Evolutionary conservation across 257 asterid species (phyloP).

Genomic region (Hygrophila difformis): DNA sequence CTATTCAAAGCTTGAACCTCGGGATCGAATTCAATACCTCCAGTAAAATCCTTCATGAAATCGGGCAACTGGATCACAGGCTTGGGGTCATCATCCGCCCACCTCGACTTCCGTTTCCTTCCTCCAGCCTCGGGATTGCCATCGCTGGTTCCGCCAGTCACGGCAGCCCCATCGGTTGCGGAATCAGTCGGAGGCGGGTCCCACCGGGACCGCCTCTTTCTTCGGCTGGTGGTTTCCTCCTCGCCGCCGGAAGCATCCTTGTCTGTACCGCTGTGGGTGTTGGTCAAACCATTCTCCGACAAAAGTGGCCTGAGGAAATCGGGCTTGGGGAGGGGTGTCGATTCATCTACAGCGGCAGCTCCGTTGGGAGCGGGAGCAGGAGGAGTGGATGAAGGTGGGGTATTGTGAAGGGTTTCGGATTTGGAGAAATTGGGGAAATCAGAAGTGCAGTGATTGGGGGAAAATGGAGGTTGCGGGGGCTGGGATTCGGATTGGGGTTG

Average conservation of each 20-base stretch:
- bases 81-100: slow-evolving; percentile 91
- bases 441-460: slow-evolving; percentile 1
- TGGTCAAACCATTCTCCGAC: slow-evolving; percentile 58
- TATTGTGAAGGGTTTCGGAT: slow-evolving; percentile 45
- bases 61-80: slow-evolving; percentile 75
- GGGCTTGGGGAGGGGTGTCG: slow-evolving; percentile 16
- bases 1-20: slow-evolving; percentile 79
- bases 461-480: background rate
- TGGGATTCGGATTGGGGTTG: slow-evolving; percentile 21
- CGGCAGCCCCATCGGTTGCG: slow-evolving; percentile 29
- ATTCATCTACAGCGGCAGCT: slow-evolving; percentile 18
- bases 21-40: slow-evolving; percentile 89
- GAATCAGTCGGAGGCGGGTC: slow-evolving; percentile 72
- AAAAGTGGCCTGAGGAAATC: slow-evolving; percentile 42
- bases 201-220: slow-evolving; percentile 75
- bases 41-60: slow-evolving; percentile 72
- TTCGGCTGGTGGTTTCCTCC: slow-evolving; percentile 74
- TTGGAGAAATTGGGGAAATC: slow-evolving; percentile 17
- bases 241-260: slow-evolving; percentile 83
- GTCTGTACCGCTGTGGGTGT: slow-evolving; percentile 66
- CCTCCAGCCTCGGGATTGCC: slow-evolving; percentile 43
- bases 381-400: too few relatives aligned
- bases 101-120: slow-evolving; percentile 85
- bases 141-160: slow-evolving; percentile 26
- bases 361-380: slow-evolving; percentile 19